Conservation (phyloP, 225 moss, liverwort and hornwort species). For the Physcomitrellopsis africana region DNA sequence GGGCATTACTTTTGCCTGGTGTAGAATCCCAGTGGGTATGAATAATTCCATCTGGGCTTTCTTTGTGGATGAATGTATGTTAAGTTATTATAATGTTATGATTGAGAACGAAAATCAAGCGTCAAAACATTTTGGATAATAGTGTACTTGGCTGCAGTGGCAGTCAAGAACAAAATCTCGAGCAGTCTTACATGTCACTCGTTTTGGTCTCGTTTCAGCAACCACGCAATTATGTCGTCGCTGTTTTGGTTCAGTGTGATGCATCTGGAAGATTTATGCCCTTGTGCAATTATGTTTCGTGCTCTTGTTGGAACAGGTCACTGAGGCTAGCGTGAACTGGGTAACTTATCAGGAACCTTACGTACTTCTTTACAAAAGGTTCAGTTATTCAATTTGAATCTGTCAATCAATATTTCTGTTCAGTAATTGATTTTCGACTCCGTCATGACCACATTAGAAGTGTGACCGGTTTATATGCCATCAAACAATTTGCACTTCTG, state of each 20-base stretch:
- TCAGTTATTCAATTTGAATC: constrained; percentile 20
- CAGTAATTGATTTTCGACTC: constrained; percentile 2
- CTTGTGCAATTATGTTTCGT: constrained; percentile 4
- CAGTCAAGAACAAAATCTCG: too few relatives aligned
- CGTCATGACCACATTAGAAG: not conserved
- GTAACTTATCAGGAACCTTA: constrained; percentile 84
- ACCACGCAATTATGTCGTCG: not conserved
- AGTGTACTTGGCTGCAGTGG: too few relatives aligned
- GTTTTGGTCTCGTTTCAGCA: too few relatives aligned
- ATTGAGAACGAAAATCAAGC: too few relatives aligned
- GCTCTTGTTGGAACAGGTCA: constrained; percentile 61
- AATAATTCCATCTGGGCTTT: too few relatives aligned
- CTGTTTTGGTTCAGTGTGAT: constrained; percentile 14
- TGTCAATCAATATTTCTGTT: constrained; percentile 4
- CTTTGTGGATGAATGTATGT: too few relatives aligned
- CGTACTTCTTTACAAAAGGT: constrained; percentile 90
- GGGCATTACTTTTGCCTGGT: constrained; percentile 97
- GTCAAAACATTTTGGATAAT: too few relatives aligned
- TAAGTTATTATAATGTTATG: too few relatives aligned
- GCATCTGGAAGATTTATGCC: constrained; percentile 9
- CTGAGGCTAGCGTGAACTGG: constrained; percentile 75
- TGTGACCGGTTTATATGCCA: not conserved
- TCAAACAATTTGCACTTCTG: too few relatives aligned
- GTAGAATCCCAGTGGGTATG: constrained; percentile 76
- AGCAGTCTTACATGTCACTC: too few relatives aligned